Evolutionary conservation across 1,284 basidiomycete species (phyloP), one percentile per base, ranked within the genome.

Genomic region (Sanguinoderma infundibulare): DNA sequence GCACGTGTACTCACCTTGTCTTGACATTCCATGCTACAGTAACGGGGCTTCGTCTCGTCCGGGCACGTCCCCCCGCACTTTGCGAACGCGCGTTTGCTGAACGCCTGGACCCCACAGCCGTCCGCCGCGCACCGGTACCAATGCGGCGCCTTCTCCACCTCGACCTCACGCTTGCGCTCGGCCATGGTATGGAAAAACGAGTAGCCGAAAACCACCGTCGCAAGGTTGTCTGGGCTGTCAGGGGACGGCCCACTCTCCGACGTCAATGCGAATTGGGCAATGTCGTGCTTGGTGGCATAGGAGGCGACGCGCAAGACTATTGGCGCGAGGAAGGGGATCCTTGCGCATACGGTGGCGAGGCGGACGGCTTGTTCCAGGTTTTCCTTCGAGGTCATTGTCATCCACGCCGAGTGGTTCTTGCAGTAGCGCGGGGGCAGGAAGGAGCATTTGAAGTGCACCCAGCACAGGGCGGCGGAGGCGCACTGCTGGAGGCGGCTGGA

Each of bases 21-120:
- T 20, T 57, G 55, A 24, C 55, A 57, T 3, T 35, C 26, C n/a
- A 22, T 17, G n/a, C 47, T 50, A 34, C 55, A 57, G 28, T 57
- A 57, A 17, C n/a, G n/a, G 17, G 55, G 36, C 20, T 51, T 40
- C 1, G 17, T 15, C 14, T 50, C 36, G 6, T 26, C n/a, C 9
- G 55, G 47, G 24, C 55, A 57, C 1, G 24, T 10, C 3, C 55
- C 55, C 15, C 28, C 20, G 9, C 55, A 57, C 38, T 42, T 20
- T 17, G 24, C 14, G 5, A 57, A 28, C n/a, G 55, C 53, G 28
- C 36, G 17, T 5, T 38, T 36, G 17, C 20, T 32, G 15, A 35
- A 17, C 15, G 55, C 47, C 36, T 51, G 55, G 5, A 51, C 34
- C 12, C 26, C 36, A 10, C 55, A 57, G 26, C 47, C 47, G 26